Percentiles rank a stretch among this genome's conserved stretches.
Conservation (phyloP, 2,329 filamentous ascomycete species). For the Plectosphaerella sp. region DNA sequence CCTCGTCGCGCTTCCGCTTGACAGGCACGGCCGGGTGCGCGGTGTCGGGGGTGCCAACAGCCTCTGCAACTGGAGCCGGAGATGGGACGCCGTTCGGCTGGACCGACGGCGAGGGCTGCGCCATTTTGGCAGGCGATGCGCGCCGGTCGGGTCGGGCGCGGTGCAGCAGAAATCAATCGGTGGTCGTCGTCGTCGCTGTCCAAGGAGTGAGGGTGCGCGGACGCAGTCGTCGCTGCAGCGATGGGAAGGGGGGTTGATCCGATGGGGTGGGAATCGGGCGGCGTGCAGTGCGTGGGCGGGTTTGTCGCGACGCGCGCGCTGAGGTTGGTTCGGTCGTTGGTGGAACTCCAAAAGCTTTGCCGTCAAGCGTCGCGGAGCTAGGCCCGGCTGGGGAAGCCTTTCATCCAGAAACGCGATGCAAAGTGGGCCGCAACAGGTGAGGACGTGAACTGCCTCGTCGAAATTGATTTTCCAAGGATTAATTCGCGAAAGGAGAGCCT, state of each 20-base stretch:
- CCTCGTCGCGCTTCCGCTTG: constrained; percentile 57
- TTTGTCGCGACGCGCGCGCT: constrained; percentile 15
- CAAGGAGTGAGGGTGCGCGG: not conserved
- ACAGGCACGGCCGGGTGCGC: constrained; percentile 29
- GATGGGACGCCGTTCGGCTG: constrained; percentile 37
- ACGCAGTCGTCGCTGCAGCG: not conserved
- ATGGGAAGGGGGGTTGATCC: not conserved
- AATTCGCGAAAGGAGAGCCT: not conserved
- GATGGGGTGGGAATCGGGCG: constrained; percentile 12
- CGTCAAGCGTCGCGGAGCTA: constrained; percentile 26
- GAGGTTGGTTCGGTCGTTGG: constrained; percentile 19
- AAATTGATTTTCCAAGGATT: not conserved
- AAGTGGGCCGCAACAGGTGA: not conserved
- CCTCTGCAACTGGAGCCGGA: constrained; percentile 15
- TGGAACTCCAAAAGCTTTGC: constrained; percentile 34
- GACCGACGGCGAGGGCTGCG: constrained; percentile 30
- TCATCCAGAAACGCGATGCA: constrained; percentile 12
- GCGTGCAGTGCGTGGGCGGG: constrained; percentile 8
- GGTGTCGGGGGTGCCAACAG: constrained; percentile 14
- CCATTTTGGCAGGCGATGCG: constrained; percentile 23
- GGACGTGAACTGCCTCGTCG: too few relatives aligned
- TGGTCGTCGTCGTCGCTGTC: not conserved
- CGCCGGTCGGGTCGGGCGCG: not conserved
- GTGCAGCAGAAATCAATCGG: not conserved
- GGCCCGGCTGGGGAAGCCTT: constrained; percentile 24